phyloP scores from a whole-genome alignment of 306 rosid species.

The Prunus kanzakura region DNA sequence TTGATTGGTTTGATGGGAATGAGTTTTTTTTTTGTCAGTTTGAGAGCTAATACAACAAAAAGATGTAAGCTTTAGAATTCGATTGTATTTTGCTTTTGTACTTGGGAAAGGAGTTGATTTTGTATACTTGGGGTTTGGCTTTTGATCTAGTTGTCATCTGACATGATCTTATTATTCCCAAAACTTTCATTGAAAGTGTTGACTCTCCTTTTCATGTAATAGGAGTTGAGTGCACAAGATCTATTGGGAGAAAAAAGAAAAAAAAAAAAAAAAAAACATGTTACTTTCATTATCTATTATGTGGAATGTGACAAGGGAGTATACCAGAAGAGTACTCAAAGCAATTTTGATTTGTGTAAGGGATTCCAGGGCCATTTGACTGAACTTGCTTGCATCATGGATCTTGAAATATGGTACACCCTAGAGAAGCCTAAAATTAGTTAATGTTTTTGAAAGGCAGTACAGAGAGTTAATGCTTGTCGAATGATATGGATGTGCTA shows the following conservation, averaged over 20 bases:
- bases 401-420: background rate
- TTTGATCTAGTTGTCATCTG: background rate
- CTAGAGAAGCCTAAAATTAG: background rate
- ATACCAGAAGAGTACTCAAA: background rate
- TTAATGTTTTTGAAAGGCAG: background rate
- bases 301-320: background rate
- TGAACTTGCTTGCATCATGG: background rate
- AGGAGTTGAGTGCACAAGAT: background rate
- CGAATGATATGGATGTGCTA: background rate
- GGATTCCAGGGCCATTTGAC: background rate
- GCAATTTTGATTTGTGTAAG: background rate
- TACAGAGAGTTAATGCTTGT: background rate
- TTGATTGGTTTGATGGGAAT: background rate
- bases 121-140: background rate
- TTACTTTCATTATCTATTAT: background rate
- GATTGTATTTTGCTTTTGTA: background rate
- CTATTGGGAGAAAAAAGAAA: background rate
- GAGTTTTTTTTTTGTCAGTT: background rate
- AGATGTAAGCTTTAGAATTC: slow-evolving; percentile 3
- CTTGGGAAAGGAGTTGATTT: background rate
- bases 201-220: background rate
- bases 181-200: background rate
- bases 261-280: background rate
- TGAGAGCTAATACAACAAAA: background rate
- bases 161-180: background rate